Conservation (phyloP, 306 rosid genomes). For the Quercus robur region DNA sequence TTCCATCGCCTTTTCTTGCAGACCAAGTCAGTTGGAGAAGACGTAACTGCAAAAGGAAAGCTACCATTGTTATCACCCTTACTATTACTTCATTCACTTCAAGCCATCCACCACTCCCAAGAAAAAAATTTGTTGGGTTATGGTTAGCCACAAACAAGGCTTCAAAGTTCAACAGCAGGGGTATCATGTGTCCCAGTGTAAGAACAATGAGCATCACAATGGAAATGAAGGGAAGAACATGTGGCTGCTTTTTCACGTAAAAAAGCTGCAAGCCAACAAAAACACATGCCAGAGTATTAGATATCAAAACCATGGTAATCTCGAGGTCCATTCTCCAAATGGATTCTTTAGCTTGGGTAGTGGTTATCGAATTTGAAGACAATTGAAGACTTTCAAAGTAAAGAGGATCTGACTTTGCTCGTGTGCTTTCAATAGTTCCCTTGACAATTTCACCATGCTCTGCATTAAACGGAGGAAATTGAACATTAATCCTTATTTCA, state of each 20-base stretch:
- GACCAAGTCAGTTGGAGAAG: slow-evolving; percentile 82
- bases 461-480: slow-evolving; percentile 61
- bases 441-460: slow-evolving; percentile 36
- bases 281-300: slow-evolving; percentile 76
- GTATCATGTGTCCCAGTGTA: slow-evolving; percentile 76
- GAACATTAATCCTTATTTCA: slow-evolving; percentile 50
- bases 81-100: slow-evolving; percentile 74
- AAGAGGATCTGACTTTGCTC: slow-evolving; percentile 54
- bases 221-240: slow-evolving; percentile 64
- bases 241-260: slow-evolving; percentile 58
- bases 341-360: slow-evolving; percentile 55
- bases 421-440: slow-evolving; percentile 73
- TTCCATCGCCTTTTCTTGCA: slow-evolving; percentile 51
- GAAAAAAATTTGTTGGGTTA: slow-evolving; percentile 45
- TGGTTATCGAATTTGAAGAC: slow-evolving; percentile 51
- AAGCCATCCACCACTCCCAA: slow-evolving; percentile 80
- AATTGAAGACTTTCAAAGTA: slow-evolving; percentile 60
- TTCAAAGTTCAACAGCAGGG: slow-evolving; percentile 74
- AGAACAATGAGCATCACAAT: slow-evolving; percentile 63
- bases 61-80: slow-evolving; percentile 75
- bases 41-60: slow-evolving; percentile 71
- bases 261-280: slow-evolving; percentile 81
- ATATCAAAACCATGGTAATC: slow-evolving; percentile 63
- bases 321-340: slow-evolving; percentile 89
- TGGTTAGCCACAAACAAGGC: slow-evolving; percentile 56